phyloP scores from a whole-genome alignment of 331 rosid genomes.

The Acacia concinna region DNA sequence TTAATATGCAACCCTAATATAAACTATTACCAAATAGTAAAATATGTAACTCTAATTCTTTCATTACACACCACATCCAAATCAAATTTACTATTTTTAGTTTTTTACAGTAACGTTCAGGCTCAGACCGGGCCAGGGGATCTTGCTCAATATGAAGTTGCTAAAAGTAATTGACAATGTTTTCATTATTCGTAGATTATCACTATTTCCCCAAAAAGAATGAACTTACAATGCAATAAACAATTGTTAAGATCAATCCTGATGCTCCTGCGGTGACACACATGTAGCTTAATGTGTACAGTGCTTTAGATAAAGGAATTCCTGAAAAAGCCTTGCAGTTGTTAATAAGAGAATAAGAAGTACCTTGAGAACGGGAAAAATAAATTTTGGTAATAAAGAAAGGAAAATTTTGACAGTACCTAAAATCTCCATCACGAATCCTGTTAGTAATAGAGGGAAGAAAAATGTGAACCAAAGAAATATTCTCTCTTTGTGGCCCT shows the following conservation, averaged over 20 bases:
- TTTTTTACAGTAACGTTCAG: conserved; percentile 4
- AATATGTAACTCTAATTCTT: background rate
- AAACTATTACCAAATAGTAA: background rate
- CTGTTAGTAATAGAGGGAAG: conserved; percentile 51
- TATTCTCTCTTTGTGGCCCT: conserved; percentile 64
- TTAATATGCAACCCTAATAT: background rate
- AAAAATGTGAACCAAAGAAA: conserved; percentile 56
- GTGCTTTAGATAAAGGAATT: conserved; percentile 71
- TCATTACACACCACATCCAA: background rate
- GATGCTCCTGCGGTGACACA: conserved; percentile 76
- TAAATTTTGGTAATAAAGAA: background rate
- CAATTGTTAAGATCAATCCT: conserved; percentile 57
- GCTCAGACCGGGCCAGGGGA: background rate
- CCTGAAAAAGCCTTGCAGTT: conserved; percentile 47
- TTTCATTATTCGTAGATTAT: background rate
- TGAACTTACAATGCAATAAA: conserved; percentile 64
- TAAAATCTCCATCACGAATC: conserved; percentile 55
- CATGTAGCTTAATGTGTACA: conserved; percentile 77
- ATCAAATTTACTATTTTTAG: background rate
- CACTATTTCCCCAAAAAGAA: background rate
- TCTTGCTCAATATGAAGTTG: background rate
- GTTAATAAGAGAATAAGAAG: conserved; percentile 32
- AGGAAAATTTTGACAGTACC: conserved; percentile 45
- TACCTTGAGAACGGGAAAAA: conserved; percentile 9
- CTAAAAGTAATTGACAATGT: background rate